Evolutionary conservation across 176 grass and related monocot genomes (phyloP), one percentile per base, ranked within the genome.

Genomic region (Poa annua): DNA sequence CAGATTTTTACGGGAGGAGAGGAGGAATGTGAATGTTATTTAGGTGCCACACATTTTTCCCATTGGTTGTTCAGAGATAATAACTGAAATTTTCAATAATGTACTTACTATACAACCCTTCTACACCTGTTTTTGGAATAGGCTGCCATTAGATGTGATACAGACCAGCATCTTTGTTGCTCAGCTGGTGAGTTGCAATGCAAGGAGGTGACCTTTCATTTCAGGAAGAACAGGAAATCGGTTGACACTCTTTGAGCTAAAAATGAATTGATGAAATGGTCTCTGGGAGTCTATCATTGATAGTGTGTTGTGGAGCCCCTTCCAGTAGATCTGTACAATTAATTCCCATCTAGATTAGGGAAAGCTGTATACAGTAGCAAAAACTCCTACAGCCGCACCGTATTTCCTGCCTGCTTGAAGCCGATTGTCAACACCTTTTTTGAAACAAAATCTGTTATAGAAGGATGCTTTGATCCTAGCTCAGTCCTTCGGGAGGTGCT

Each of bases 401-500:
- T 19, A 13, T 35, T 38, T 39, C 6, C 61, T 61, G 29, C 32
- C 5, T 77, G 29, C 21, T 76, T 76, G 50, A 33, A 72, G 1
- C 44, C 24, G 42, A 72, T 50, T 42, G 22, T 15, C 21, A 47
- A 15, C 8, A 35, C 25, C 3, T 83, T 69, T 42, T 29, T 25
- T 14, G 19, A 61, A 47, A 71, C 11, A 66, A 77, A 26, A 21
- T 32, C 8, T 50, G 51, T 34, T 52, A 39, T 19, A 24, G 19
- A 48, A 54, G 9, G 84, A 84, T 76, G 25, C 8, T 6, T 68
- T 75, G 35, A 56, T 51, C 60, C 45, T 5, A 15, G 3, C 32
- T 83, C 76, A 80, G 55, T 79, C 33, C 79, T 87, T 19, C 29
- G 29, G 1, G 47, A 88, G 76, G 81, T 80, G 80, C 52, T 44